Conservation (phyloP, 2,329 filamentous ascomycete species). For the Monosporascus sp. region DNA sequence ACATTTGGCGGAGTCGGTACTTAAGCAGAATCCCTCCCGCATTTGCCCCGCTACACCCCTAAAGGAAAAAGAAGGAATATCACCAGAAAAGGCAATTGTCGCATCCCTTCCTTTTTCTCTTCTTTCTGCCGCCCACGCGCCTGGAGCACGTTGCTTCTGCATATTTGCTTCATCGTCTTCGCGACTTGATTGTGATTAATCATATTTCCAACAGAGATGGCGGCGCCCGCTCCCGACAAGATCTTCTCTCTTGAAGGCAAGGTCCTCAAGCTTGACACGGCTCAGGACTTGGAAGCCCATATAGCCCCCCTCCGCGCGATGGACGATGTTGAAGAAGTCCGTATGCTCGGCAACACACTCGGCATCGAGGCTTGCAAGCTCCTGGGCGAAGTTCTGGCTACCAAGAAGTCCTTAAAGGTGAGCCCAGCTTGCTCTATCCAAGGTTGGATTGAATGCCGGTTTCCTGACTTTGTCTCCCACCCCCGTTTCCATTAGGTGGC, state of each 20-base stretch:
- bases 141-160: not conserved
- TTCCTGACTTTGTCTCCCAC: constrained; percentile 6
- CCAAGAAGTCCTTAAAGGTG: constrained; percentile 78
- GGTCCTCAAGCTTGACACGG: constrained; percentile 86
- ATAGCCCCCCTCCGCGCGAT: constrained; percentile 69
- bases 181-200: not conserved
- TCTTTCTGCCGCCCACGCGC: not conserved
- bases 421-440: constrained; percentile 12
- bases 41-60: not conserved
- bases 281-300: constrained; percentile 79
- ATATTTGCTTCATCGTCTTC: not conserved
- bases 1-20: too few relatives aligned
- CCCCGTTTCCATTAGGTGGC: constrained; percentile 49
- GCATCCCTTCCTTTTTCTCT: not conserved
- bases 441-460: not conserved
- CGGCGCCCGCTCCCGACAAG: constrained; percentile 45
- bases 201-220: constrained; percentile 37
- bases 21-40: too few relatives aligned
- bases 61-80: too few relatives aligned
- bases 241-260: constrained; percentile 89
- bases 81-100: too few relatives aligned
- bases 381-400: constrained; percentile 75
- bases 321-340: constrained; percentile 76
- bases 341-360: constrained; percentile 85
- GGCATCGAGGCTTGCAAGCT: constrained; percentile 83